Evolutionary conservation across 2,329 filamentous ascomycete genomes (phyloP).

Genomic region (Fusarium sp.): DNA sequence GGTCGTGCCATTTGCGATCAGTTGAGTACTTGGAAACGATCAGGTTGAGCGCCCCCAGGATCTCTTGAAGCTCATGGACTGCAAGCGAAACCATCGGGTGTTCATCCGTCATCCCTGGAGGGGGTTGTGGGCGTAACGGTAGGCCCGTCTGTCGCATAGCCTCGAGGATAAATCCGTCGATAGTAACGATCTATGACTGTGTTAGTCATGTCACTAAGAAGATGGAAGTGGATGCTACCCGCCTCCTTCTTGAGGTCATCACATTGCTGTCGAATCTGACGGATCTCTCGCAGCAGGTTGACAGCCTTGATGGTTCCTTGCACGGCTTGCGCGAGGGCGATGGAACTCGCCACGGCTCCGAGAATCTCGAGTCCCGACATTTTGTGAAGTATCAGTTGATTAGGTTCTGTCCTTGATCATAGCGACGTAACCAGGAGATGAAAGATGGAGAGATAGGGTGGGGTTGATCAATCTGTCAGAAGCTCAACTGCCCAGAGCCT

Average conservation of each 20-base stretch:
- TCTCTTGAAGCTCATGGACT: not conserved
- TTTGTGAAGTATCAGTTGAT: not conserved
- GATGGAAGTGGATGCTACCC: fast-evolving
- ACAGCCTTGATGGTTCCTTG: conserved; percentile 16
- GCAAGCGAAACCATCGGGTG: not conserved
- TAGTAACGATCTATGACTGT: conserved; percentile 6
- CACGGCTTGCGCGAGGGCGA: conserved; percentile 19
- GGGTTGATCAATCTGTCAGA: not conserved
- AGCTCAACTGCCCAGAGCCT: not conserved
- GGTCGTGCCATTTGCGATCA: not conserved
- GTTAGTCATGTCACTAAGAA: fast-evolving
- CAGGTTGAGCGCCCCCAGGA: not conserved
- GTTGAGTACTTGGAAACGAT: not conserved
- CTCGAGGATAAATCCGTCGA: conserved; percentile 8
- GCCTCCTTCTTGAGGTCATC: not conserved
- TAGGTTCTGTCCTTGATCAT: not conserved
- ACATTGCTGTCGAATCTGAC: conserved; percentile 3
- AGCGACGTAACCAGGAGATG: not conserved
- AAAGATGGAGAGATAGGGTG: not conserved
- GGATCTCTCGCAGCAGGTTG: conserved; percentile 12
- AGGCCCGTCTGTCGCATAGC: not conserved
- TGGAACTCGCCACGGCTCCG: conserved; percentile 21
- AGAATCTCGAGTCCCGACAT: conserved; percentile 29
- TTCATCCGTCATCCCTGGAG: not conserved
- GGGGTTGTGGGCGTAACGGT: not conserved